Conservation (phyloP, 2,329 filamentous ascomycete species). For the Exophiala spinifera region DNA sequence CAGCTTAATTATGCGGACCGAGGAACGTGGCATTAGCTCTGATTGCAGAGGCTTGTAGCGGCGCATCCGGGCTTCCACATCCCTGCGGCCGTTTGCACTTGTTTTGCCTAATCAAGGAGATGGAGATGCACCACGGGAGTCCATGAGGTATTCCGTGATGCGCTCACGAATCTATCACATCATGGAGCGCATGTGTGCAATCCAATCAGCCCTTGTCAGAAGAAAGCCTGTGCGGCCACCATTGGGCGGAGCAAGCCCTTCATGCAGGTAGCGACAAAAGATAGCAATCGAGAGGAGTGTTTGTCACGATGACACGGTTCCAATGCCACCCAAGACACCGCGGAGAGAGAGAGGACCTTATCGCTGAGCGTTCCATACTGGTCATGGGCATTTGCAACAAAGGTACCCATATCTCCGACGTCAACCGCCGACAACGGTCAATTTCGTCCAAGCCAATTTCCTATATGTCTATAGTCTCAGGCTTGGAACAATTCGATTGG, state of each 20-base stretch:
- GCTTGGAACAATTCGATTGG: constrained; percentile 1
- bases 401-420: constrained; percentile 4
- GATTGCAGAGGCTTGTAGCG: constrained; percentile 8
- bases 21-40: constrained; percentile 26
- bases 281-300: too few species aligned
- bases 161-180: too few species aligned
- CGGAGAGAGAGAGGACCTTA: neutral
- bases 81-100: neutral
- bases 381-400: neutral
- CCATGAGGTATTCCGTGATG: too few species aligned
- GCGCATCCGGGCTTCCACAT: neutral
- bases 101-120: neutral
- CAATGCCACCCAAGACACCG: neutral
- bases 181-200: too few species aligned
- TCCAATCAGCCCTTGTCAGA: too few species aligned
- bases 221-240: too few species aligned
- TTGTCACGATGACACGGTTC: too few species aligned
- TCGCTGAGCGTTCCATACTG: neutral
- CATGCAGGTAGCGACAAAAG: too few species aligned
- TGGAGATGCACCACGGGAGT: neutral
- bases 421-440: neutral
- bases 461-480: constrained; percentile 8
- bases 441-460: constrained; percentile 15
- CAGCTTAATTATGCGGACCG: constrained; percentile 15
- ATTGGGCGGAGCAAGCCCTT: too few species aligned